phyloP scores from a whole-genome alignment of 139 green algal species.

The Chara braunii region DNA sequence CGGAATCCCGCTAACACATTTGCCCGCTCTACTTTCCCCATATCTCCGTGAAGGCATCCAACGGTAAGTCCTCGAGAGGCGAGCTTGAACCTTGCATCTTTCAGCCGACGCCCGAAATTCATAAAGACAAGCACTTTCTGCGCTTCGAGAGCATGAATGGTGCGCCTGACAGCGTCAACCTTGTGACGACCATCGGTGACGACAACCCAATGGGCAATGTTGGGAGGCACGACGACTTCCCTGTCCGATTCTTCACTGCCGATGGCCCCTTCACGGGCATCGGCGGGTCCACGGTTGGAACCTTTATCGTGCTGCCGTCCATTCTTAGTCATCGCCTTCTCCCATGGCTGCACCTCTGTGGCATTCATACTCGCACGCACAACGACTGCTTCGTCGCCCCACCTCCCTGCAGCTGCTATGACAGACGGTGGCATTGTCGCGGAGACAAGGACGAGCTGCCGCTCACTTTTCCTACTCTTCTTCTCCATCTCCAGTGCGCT shows the following conservation, averaged over 20 bases:
- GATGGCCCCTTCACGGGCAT: too few species aligned
- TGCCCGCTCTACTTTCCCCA: conserved; percentile 58
- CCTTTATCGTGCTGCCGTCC: too few species aligned
- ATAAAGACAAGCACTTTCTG: conserved; percentile 83
- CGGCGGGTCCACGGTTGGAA: too few species aligned
- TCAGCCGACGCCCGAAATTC: conserved; percentile 84
- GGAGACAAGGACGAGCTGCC: conserved; percentile 23
- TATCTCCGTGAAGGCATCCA: conserved; percentile 67
- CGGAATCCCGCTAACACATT: conserved; percentile 63
- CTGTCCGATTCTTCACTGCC: too few species aligned
- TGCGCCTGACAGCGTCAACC: conserved; percentile 68
- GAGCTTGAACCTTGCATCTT: conserved; percentile 62
- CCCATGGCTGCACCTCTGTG: background rate
- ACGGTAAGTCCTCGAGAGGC: conserved; percentile 63
- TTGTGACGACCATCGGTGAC: conserved; percentile 40
- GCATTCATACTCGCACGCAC: too few species aligned
- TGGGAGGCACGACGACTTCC: conserved; percentile 42
- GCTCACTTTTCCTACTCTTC: too few species aligned
- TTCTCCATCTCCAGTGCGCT: too few species aligned
- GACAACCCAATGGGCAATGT: conserved; percentile 33
- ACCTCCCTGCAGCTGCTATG: conserved; percentile 21
- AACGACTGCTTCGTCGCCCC: conserved; percentile 14
- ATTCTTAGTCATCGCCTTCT: too few species aligned
- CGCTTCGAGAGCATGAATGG: conserved; percentile 70
- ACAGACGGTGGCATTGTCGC: conserved; percentile 22